phyloP scores from a whole-genome alignment of 2,329 filamentous ascomycete species.

The Parasarocladium wereldwijsianum region DNA sequence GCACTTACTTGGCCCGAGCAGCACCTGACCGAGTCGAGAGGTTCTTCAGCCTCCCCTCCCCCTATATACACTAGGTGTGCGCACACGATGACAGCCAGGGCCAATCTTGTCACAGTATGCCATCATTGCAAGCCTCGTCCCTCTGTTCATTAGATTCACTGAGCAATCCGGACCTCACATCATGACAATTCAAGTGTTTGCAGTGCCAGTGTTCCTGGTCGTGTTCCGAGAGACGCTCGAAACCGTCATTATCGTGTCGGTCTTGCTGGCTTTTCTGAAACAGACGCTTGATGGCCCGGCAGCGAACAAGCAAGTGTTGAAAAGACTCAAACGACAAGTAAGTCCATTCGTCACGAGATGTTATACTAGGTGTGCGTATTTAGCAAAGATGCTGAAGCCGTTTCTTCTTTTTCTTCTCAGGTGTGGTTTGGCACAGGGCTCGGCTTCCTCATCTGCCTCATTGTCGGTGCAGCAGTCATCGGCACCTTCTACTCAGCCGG shows the following conservation, averaged over 20 bases:
- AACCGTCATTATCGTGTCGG: slow-evolving; percentile 71
- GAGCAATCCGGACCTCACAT: slow-evolving; percentile 5
- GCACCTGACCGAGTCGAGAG: no score
- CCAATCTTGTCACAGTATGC: no score
- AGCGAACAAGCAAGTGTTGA: no score
- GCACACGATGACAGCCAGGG: no score
- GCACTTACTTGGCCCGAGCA: no score
- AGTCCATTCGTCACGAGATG: no score
- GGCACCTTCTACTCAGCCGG: slow-evolving; percentile 57
- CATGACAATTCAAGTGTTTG: slow-evolving; percentile 57
- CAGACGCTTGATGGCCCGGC: slow-evolving; percentile 51
- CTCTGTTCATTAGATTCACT: background rate
- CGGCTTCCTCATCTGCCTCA: slow-evolving; percentile 49
- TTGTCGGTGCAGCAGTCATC: slow-evolving; percentile 53
- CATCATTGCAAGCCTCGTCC: background rate
- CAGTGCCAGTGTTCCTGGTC: slow-evolving; percentile 77
- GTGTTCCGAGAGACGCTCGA: slow-evolving; percentile 77
- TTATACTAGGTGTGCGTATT: background rate
- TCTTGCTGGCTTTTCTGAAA: slow-evolving; percentile 70
- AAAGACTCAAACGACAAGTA: slow-evolving; percentile 41
- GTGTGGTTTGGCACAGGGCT: slow-evolving; percentile 49
- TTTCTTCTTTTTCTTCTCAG: no score
- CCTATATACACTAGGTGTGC: no score
- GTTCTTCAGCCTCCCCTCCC: no score
- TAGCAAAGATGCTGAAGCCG: no score